A percentile compares a stretch with the other conserved stretches of the same genome.
These are phyloP conservation scores for Coemansia sp. DNA, from an alignment of 192 early-diverging fungal genomes.

Conservation along the genomic window DNA sequence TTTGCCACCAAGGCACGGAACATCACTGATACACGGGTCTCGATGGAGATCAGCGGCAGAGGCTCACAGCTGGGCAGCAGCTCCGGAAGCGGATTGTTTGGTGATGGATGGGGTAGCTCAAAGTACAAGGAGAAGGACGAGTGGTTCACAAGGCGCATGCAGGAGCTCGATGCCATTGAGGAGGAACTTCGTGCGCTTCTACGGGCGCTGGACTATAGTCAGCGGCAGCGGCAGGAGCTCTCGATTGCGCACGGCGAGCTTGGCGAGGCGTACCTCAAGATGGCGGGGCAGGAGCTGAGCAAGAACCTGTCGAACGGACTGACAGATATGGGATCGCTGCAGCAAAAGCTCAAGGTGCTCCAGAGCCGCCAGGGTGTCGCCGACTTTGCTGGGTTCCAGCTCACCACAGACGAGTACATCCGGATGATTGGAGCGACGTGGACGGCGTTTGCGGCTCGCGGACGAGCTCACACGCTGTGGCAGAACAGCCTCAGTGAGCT, in stretches of 20 bases:
- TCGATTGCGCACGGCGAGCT: conserved; percentile 73
- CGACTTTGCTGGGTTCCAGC: conserved; percentile 73
- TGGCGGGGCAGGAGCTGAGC: conserved; percentile 74
- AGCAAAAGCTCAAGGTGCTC: conserved; percentile 75
- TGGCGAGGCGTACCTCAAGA: conserved; percentile 72
- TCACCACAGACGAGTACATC: conserved; percentile 87
- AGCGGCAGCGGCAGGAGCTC: conserved; percentile 73
- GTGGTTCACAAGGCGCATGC: conserved; percentile 75
- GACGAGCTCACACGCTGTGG: conserved; percentile 66
- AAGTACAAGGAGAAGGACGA: conserved; percentile 75
- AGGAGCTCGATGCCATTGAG: conserved; percentile 75
- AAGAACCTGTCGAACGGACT: conserved; percentile 67
- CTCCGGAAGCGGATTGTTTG: conserved; percentile 58
- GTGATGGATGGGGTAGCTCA: conserved; percentile 66
- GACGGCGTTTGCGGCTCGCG: conserved; percentile 75
- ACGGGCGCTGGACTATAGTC: conserved; percentile 76
- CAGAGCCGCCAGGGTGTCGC: conserved; percentile 76
- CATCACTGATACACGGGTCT: conserved; percentile 37
- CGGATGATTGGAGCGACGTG: conserved; percentile 83
- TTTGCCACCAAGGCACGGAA: conserved; percentile 66
- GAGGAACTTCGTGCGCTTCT: conserved; percentile 74
- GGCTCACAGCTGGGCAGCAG: conserved; percentile 24
- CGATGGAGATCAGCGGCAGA: conserved; percentile 45
- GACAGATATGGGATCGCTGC: conserved; percentile 73
- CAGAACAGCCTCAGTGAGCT: conserved; percentile 71